Percentiles rank a stretch among this genome's conserved stretches.
These are phyloP conservation scores for Diaporthe capsici DNA, from an alignment of 2,329 filamentous ascomycete genomes.

Conservation along the genomic window DNA sequence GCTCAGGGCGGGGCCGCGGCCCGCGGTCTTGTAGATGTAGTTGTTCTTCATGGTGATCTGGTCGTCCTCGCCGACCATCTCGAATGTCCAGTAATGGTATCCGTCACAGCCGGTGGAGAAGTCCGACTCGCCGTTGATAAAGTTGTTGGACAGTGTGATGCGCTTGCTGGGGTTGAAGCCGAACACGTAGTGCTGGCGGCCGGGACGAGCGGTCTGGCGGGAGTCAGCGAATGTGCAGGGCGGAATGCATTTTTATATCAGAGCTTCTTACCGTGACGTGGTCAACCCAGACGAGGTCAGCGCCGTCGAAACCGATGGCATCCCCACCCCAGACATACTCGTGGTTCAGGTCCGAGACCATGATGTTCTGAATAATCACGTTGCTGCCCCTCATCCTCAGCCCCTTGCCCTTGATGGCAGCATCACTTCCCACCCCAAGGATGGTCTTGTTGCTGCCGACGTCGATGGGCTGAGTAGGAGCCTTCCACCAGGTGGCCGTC, in stretches of 20 bases:
- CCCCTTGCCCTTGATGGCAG: neutral
- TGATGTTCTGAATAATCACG: neutral
- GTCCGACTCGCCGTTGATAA: neutral
- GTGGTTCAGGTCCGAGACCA: neutral
- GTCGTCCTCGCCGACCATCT: neutral
- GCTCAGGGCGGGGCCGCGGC: neutral
- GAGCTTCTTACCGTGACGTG: neutral
- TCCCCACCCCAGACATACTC: neutral
- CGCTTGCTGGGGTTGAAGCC: neutral
- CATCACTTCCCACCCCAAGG: neutral
- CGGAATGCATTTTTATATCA: neutral
- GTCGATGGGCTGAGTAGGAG: neutral
- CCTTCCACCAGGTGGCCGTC: neutral
- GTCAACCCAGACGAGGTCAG: neutral
- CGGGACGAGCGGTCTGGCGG: neutral
- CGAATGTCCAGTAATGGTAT: neutral
- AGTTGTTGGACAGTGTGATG: neutral
- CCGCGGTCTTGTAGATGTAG: neutral
- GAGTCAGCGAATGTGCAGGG: neutral
- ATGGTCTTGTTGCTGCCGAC: constrained; percentile 2
- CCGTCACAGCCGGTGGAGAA: neutral
- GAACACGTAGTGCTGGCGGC: neutral
- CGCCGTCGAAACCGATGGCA: neutral
- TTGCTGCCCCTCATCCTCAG: neutral
- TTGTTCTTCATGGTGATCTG: neutral